phyloP scores from a whole-genome alignment of 345 rosid species.

The Hibiscus tridactylites region DNA sequence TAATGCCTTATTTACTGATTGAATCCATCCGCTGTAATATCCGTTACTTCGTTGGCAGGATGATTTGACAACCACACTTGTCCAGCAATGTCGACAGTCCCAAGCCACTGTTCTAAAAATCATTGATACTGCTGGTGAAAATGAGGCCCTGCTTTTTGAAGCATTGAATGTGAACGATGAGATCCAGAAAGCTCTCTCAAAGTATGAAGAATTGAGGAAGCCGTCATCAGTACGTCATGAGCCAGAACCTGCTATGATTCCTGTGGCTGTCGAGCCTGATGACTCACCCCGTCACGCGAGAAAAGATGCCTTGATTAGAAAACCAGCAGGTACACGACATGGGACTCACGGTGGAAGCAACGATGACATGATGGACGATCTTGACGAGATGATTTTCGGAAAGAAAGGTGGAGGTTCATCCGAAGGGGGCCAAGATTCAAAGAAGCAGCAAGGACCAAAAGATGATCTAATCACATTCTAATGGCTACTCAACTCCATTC shows the following conservation, averaged over 20 bases:
- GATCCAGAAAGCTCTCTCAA: constrained; percentile 32
- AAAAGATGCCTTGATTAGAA: constrained; percentile 68
- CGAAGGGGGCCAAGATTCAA: constrained; percentile 41
- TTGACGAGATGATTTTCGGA: constrained; percentile 94
- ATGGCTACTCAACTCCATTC: constrained; percentile 10
- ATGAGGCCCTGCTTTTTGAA: constrained; percentile 83
- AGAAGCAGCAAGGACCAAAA: constrained; percentile 58
- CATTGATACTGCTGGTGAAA: constrained; percentile 69
- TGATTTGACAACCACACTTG: constrained; percentile 62
- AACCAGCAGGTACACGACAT: constrained; percentile 54
- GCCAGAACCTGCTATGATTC: constrained; percentile 88
- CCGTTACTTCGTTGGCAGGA: constrained; percentile 40
- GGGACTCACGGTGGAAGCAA: constrained; percentile 54
- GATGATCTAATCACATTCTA: constrained; percentile 75
- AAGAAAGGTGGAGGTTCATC: constrained; percentile 60
- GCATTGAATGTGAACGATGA: constrained; percentile 59
- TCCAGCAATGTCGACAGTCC: constrained; percentile 70
- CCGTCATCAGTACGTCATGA: constrained; percentile 35
- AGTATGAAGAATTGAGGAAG: constrained; percentile 60
- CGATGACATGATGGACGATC: constrained; percentile 94
- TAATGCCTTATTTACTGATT: not conserved
- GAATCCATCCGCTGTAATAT: not conserved
- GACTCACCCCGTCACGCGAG: constrained; percentile 48
- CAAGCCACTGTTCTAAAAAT: constrained; percentile 60
- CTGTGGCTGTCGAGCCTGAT: constrained; percentile 76